These are phyloP conservation scores for Neoarthrinium moseri DNA, from an alignment of 2,329 filamentous ascomycete genomes.

Conservation along the genomic window DNA sequence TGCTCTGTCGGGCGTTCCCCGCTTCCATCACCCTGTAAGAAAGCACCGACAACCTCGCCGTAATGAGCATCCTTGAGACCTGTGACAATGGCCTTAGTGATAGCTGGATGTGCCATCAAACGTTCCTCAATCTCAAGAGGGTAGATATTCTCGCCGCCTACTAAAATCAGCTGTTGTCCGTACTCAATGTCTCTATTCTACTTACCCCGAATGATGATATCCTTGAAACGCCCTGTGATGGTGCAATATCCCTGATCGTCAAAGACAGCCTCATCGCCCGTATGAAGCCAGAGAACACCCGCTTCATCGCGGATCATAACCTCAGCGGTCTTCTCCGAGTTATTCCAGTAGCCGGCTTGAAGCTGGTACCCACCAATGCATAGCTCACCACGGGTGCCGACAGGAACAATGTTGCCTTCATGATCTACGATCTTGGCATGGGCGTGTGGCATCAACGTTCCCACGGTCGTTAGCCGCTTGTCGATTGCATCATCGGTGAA, in stretches of 20 bases:
- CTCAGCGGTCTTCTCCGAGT: slow-evolving; percentile 70
- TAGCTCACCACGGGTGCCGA: slow-evolving; percentile 70
- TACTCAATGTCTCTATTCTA: background rate
- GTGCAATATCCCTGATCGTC: slow-evolving; percentile 68
- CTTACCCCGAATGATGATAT: slow-evolving; percentile 72
- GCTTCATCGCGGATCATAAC: slow-evolving; percentile 52
- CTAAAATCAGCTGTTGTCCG: background rate
- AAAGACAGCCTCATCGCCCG: slow-evolving; percentile 68
- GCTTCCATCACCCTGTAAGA: slow-evolving; percentile 42
- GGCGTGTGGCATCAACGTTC: slow-evolving; percentile 72
- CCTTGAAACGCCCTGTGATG: slow-evolving; percentile 76
- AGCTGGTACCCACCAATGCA: slow-evolving; percentile 78
- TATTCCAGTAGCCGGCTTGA: slow-evolving; percentile 67
- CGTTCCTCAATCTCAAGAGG: slow-evolving; percentile 75
- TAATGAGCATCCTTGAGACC: slow-evolving; percentile 70
- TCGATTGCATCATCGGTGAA: slow-evolving; percentile 70
- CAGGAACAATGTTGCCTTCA: slow-evolving; percentile 62
- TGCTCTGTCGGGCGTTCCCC: slow-evolving; percentile 42
- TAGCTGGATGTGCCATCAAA: slow-evolving; percentile 61
- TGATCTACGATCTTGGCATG: slow-evolving; percentile 75
- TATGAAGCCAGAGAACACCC: slow-evolving; percentile 61
- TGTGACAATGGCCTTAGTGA: slow-evolving; percentile 66
- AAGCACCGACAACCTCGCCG: slow-evolving; percentile 70
- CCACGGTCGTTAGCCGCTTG: slow-evolving; percentile 68
- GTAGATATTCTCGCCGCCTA: slow-evolving; percentile 71